These are phyloP conservation scores for Oryza rufipogon DNA, from an alignment of 176 grass and related monocot genomes.

Conservation along the genomic window DNA sequence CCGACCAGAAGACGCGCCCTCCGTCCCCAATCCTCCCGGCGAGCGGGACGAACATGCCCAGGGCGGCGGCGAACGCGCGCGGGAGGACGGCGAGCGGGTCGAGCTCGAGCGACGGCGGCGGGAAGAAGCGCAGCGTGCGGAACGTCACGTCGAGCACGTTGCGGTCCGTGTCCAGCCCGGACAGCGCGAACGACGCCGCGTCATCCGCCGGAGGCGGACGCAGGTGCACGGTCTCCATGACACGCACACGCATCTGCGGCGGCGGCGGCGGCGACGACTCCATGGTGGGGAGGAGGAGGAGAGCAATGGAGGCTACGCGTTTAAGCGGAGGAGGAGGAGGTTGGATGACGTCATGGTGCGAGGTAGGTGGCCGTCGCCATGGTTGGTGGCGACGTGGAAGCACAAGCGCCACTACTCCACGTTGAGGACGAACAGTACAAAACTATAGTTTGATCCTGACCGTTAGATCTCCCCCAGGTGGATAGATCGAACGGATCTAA, in stretches of 20 bases:
- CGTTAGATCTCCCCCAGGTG: background rate
- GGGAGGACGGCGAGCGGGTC: constrained; percentile 43
- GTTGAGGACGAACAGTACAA: background rate
- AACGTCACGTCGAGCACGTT: constrained; percentile 67
- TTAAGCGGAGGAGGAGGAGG: background rate
- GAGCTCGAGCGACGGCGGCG: constrained; percentile 36
- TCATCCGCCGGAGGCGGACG: constrained; percentile 23
- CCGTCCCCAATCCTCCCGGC: constrained; percentile 39
- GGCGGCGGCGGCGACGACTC: background rate
- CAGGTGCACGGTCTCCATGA: constrained; percentile 52
- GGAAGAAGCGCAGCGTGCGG: constrained; percentile 67
- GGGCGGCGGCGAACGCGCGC: constrained; percentile 45
- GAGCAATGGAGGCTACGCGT: background rate
- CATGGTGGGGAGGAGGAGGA: background rate
- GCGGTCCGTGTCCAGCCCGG: constrained; percentile 64
- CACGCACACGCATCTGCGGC: background rate
- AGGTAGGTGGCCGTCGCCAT: background rate
- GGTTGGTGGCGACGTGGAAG: constrained; percentile 51
- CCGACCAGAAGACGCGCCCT: background rate
- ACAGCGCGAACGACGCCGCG: constrained; percentile 41
- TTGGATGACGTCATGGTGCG: background rate
- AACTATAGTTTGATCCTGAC: background rate
- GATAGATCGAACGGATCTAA: background rate
- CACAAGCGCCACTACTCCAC: background rate
- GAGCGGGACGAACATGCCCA: constrained; percentile 53